Percentiles rank a stretch among this genome's conserved stretches.
Evolutionary conservation across 192 early-diverging fungal genomes (phyloP).

Genomic region (Umbelopsis sp.): DNA sequence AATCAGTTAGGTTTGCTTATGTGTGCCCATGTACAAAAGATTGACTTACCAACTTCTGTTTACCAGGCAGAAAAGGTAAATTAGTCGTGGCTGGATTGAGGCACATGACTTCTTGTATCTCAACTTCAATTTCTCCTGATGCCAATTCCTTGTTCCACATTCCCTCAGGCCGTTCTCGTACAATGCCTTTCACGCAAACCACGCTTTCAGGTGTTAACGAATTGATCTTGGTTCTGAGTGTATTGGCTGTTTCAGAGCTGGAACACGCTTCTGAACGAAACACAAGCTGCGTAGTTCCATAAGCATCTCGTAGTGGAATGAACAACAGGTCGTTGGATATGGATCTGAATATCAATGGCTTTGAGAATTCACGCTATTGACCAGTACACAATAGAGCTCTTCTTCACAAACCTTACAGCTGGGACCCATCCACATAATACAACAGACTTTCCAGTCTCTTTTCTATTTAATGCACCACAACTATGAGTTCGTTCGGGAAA

Average conservation of each 20-base stretch:
- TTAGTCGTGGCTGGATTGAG: conserved; percentile 67
- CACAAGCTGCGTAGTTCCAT: conserved; percentile 77
- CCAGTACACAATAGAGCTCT: too few relatives aligned
- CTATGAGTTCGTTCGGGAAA: conserved; percentile 69
- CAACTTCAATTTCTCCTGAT: conserved; percentile 75
- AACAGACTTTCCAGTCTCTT: conserved; percentile 64
- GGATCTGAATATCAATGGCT: conserved; percentile 42
- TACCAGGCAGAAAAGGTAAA: conserved; percentile 63
- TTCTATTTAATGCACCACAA: conserved; percentile 69
- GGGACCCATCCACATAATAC: conserved; percentile 80
- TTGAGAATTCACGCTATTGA: too few relatives aligned
- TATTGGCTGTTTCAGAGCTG: conserved; percentile 7
- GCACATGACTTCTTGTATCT: conserved; percentile 55
- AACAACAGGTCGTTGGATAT: conserved; percentile 76
- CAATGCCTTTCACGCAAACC: conserved; percentile 65
- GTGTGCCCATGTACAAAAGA: neutral
- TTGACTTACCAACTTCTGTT: conserved; percentile 47
- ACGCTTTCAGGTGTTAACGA: conserved; percentile 71
- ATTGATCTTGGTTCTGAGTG: conserved; percentile 45
- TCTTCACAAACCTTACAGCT: conserved; percentile 47
- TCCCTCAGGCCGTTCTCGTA: conserved; percentile 57
- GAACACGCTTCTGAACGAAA: conserved; percentile 30
- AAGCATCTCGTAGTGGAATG: conserved; percentile 75
- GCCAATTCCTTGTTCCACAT: conserved; percentile 43
- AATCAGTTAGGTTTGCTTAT: conserved; percentile 24